Evolutionary conservation across 129 eudicot genomes (phyloP), one percentile per base, ranked within the genome.

Genomic region (Flaveria linearis): DNA sequence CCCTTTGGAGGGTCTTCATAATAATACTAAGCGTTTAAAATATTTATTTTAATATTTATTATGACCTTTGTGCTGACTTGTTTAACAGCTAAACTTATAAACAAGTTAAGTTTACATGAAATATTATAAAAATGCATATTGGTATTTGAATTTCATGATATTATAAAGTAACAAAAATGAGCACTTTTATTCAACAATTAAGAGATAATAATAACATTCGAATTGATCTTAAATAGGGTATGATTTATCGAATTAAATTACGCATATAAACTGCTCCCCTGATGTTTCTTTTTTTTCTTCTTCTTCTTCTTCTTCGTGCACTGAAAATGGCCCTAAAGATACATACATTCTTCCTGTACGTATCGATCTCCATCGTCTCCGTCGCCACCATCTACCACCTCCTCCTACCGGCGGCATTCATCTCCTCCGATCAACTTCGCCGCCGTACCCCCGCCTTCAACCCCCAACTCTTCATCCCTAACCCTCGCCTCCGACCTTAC

Each of bases 381-480:
- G 53, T 81, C 76, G 83, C 73, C 65, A 25, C 83, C 28, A 45
- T 88, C 57, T 83, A 82, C 65, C 88, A 87, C 89, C 82, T 78
- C 68, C 63, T 73, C 71, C 43, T 76, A 68, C 78, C 72, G 45
- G 36, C 58, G 46, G 18, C 14, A 74, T 36, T 72, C 78, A 41
- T 69, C 73, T 47, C 68, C 75, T 18, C 33, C 66, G 33, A 62
- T 61, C 71, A 61, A 22, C 66, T 60, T 11, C 78, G 56, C 72
- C 84, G 43, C 62, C 78, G 9, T 43, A 30, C 71, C 57, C 74
- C 73, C 57, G 47, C 57, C 56, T 80, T 49, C 76, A 80, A 42
- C 17, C 81, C 62, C 56, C 85, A 65, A 67, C 73, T 41, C 82
- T 43, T 13, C 72, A 16, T 72, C 33, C 73, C 83, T 47, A 63